Evolutionary conservation across 495 filamentous ascomycete genomes (phyloP), one percentile per base, ranked within the genome.

Genomic region (Neurospora discreta): DNA sequence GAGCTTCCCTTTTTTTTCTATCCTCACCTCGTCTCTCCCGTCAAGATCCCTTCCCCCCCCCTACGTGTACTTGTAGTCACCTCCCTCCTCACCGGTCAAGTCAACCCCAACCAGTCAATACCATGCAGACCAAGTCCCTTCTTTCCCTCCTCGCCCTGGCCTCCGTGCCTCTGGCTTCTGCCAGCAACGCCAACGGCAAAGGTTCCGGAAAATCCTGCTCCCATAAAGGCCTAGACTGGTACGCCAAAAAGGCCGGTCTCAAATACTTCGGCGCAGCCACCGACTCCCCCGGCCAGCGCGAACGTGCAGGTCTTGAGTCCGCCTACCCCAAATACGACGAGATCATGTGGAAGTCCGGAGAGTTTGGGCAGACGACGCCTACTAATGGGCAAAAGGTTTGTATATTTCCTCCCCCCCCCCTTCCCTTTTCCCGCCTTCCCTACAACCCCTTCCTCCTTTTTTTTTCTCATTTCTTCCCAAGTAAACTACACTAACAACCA

Each of bases 331-430:
- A 77, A 46, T 80, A 80, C 68, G 71, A 79, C 75, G 71, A 73
- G 41, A 83, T 84, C 68, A 76, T 86, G 38, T 77, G 74, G 46
- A 76, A 84, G 70, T 77, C 75, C 0, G 75, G 77, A 30, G 80
- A 84, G 71, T 88, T 88, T 73, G 85, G 85, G 33, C 82, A 85
- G 77, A 80, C 84, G 1, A 87, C 85, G 0, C 86, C 85, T 16
- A 80, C 83, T 38, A 88, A 88, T 76, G 82, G 82, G 16, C 79
- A 82, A 78, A 87, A 87, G 78, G 73, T 74, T 5, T 52, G 76
- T 38, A 38, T 76, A 36, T 20, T 30, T 26, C 26, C 23, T 18
- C 7, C 40, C 18, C 58, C 43, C 13, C 52, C 18, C 16, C 40
- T 4, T 36, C 3, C 65, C 39, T 69, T 44, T 23, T n/a, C 44